Percentiles rank a stretch among this genome's conserved stretches.
Conservation (phyloP, 2,329 filamentous ascomycete species). For the Tolypocladium cylindrosporum region DNA sequence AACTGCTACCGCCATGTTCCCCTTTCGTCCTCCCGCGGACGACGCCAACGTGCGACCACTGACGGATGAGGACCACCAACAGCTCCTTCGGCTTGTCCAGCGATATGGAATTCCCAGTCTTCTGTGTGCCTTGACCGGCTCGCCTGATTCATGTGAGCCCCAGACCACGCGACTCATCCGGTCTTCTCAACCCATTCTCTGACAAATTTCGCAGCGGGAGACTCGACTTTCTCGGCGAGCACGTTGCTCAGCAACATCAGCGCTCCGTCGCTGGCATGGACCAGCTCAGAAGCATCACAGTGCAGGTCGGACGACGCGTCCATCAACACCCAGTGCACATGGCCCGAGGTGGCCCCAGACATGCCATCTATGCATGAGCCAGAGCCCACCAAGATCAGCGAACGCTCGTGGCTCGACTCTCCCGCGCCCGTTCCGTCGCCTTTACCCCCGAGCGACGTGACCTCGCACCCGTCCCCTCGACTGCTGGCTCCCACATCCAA, state of each 20-base stretch:
- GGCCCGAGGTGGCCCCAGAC: conserved; percentile 23
- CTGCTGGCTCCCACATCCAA: conserved; percentile 27
- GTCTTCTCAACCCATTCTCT: not conserved
- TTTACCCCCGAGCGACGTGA: conserved; percentile 19
- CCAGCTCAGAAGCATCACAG: conserved; percentile 29
- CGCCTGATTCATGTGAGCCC: conserved; percentile 26
- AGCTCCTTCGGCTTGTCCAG: conserved; percentile 24
- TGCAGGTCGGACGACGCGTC: conserved; percentile 28
- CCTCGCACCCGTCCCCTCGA: conserved; percentile 25
- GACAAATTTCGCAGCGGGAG: conserved; percentile 18
- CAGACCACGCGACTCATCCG: not conserved
- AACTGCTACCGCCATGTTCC: conserved; percentile 19
- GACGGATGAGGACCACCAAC: conserved; percentile 27
- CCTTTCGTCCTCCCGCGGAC: conserved; percentile 20
- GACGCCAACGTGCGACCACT: conserved; percentile 24
- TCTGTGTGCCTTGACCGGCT: conserved; percentile 24
- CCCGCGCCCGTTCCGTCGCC: conserved; percentile 26
- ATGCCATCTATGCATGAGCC: conserved; percentile 23
- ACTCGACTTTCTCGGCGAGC: conserved; percentile 28
- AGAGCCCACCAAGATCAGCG: conserved; percentile 21
- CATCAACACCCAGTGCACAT: conserved; percentile 27
- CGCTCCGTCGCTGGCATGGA: conserved; percentile 31
- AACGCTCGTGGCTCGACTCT: conserved; percentile 30
- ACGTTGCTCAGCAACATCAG: conserved; percentile 30
- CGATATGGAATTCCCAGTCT: conserved; percentile 28